phyloP scores from a whole-genome alignment of 1,139 yeast genomes.

The Schizosaccharomyces versatilis region DNA sequence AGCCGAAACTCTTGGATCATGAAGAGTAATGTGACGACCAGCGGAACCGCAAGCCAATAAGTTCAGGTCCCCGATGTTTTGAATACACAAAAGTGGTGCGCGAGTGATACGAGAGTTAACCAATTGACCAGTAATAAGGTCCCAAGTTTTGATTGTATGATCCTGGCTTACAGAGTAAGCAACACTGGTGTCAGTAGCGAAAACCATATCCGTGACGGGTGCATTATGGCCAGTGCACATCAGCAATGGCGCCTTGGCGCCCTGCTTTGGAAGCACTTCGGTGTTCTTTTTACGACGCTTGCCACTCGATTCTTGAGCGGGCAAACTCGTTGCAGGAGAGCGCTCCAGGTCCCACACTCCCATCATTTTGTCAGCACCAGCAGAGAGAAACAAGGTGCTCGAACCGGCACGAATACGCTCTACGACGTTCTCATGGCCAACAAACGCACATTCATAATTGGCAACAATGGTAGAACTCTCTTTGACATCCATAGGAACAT shows the following conservation, averaged over 20 bases:
- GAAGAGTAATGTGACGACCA: slow-evolving; percentile 81
- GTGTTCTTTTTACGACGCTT: not conserved
- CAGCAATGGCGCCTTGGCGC: slow-evolving; percentile 22
- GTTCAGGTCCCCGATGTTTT: slow-evolving; percentile 41
- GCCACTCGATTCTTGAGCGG: not conserved
- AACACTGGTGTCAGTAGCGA: slow-evolving; percentile 58
- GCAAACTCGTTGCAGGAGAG: slow-evolving; percentile 22
- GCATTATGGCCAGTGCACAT: slow-evolving; percentile 59
- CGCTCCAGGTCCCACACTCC: slow-evolving; percentile 72
- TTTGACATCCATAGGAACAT: slow-evolving; percentile 24
- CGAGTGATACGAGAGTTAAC: slow-evolving; percentile 55
- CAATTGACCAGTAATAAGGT: slow-evolving; percentile 57
- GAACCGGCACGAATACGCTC: slow-evolving; percentile 26
- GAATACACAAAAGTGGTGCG: slow-evolving; percentile 35
- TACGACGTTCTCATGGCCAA: not conserved
- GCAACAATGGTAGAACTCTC: slow-evolving; percentile 28
- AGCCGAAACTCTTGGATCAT: slow-evolving; percentile 49
- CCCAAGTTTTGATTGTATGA: slow-evolving; percentile 92
- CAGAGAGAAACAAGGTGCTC: slow-evolving; percentile 48
- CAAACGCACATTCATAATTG: not conserved
- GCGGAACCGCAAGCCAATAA: slow-evolving; percentile 81
- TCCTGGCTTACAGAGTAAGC: slow-evolving; percentile 90
- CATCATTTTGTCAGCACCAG: slow-evolving; percentile 58
- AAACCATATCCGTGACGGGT: slow-evolving; percentile 68
- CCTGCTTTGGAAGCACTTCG: not conserved